phyloP scores from a whole-genome alignment of 2,329 filamentous ascomycete species.

The Fusarium sp. region DNA sequence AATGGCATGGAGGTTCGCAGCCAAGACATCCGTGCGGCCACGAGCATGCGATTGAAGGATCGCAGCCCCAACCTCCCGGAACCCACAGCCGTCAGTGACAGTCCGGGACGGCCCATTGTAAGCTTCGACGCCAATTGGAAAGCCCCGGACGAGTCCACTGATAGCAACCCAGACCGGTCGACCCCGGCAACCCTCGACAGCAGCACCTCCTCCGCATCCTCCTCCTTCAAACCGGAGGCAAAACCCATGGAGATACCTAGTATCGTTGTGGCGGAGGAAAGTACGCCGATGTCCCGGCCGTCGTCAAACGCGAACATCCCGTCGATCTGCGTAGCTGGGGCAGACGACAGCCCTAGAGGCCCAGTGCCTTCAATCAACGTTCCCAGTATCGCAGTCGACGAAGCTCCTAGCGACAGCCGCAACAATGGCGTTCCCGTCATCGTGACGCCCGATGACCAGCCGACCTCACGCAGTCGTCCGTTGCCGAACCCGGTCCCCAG shows the following conservation, averaged over 20 bases:
- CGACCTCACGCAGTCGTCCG: slow-evolving; percentile 40
- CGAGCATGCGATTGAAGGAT: slow-evolving; percentile 86
- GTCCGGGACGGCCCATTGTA: slow-evolving; percentile 90
- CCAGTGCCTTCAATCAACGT: slow-evolving; percentile 52
- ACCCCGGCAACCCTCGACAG: slow-evolving; percentile 43
- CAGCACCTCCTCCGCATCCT: slow-evolving; percentile 20
- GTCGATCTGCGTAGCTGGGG: slow-evolving; percentile 49
- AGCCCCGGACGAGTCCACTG: slow-evolving; percentile 72
- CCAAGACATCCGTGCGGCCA: slow-evolving; percentile 88
- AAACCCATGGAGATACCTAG: slow-evolving; percentile 58
- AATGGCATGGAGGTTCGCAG: slow-evolving; percentile 83
- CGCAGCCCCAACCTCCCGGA: slow-evolving; percentile 86
- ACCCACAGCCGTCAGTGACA: slow-evolving; percentile 89
- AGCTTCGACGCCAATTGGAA: slow-evolving; percentile 91
- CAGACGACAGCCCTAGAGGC: slow-evolving; percentile 35
- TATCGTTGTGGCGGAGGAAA: slow-evolving; percentile 62
- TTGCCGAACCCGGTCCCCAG: slow-evolving; percentile 57
- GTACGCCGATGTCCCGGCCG: slow-evolving; percentile 47
- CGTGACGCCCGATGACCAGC: slow-evolving; percentile 56
- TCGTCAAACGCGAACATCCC: slow-evolving; percentile 46
- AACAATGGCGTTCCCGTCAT: slow-evolving; percentile 52
- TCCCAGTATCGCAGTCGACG: slow-evolving; percentile 60
- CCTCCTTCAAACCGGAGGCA: slow-evolving; percentile 42
- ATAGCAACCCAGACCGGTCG: slow-evolving; percentile 63
- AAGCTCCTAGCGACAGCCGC: slow-evolving; percentile 39